These are phyloP conservation scores for Orbilia quercus DNA, from an alignment of 2,329 filamentous ascomycete genomes.

Conservation along the genomic window DNA sequence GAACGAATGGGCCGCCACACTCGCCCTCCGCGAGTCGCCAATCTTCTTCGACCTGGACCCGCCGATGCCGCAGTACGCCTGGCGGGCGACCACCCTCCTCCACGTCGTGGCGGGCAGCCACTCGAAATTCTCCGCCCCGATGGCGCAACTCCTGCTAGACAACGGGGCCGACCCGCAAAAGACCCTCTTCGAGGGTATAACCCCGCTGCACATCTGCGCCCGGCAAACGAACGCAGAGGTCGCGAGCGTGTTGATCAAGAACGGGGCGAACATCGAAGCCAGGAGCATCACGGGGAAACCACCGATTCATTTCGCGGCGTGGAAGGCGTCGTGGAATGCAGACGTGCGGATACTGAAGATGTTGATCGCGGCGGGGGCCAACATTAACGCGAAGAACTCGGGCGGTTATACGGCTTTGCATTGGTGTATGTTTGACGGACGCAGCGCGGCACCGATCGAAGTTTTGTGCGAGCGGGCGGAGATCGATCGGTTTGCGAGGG, in stretches of 20 bases:
- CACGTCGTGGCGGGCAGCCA: constrained; percentile 50
- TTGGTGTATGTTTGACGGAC: constrained; percentile 55
- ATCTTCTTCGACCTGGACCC: constrained; percentile 51
- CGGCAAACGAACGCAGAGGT: constrained; percentile 52
- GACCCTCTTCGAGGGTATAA: constrained; percentile 51
- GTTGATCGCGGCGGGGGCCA: constrained; percentile 47
- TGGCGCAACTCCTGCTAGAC: constrained; percentile 53
- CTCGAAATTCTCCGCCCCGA: constrained; percentile 47
- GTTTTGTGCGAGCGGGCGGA: constrained; percentile 35
- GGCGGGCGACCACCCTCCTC: constrained; percentile 50
- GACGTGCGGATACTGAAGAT: constrained; percentile 52
- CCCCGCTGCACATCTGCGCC: constrained; percentile 53
- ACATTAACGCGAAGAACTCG: constrained; percentile 54
- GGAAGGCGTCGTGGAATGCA: constrained; percentile 54
- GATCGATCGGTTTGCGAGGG: constrained; percentile 49
- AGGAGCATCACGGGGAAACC: constrained; percentile 53
- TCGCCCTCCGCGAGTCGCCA: constrained; percentile 34
- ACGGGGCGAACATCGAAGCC: constrained; percentile 49
- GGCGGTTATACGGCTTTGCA: constrained; percentile 50
- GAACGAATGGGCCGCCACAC: constrained; percentile 43
- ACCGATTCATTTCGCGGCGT: constrained; percentile 52
- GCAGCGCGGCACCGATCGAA: constrained; percentile 53
- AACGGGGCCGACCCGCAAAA: constrained; percentile 43
- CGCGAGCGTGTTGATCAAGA: constrained; percentile 45
- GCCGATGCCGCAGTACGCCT: constrained; percentile 53